Conservation (phyloP, 768 basidiomycete species). For the Kwoniella heveanensis region DNA sequence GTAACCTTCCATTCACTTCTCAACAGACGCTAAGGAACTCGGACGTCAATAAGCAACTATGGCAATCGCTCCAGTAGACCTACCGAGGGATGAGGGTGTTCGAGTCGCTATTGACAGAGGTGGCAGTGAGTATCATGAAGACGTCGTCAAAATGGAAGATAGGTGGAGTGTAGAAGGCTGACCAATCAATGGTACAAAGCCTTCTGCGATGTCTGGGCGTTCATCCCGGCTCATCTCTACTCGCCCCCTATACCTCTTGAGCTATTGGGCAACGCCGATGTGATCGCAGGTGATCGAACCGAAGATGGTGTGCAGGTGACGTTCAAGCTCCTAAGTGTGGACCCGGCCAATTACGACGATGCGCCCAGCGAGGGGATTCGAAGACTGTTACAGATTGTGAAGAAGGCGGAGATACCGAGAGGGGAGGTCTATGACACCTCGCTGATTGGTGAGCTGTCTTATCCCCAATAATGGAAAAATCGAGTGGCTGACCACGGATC, state of each 20-base stretch:
- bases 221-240: constrained; percentile 63
- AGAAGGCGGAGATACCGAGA: constrained; percentile 14
- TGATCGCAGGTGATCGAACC: constrained; percentile 24
- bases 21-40: no score
- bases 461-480: background rate
- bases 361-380: constrained; percentile 68
- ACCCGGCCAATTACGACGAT: constrained; percentile 74
- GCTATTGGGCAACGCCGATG: constrained; percentile 34
- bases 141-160: no score
- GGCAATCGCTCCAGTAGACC: constrained; percentile 9
- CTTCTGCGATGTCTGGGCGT: constrained; percentile 42
- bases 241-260: constrained; percentile 16
- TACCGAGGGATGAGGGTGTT: constrained; percentile 11
- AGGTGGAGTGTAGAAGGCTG: no score
- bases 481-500: no score
- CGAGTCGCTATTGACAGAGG: constrained; percentile 59
- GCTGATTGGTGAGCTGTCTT: constrained; percentile 25
- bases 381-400: constrained; percentile 41
- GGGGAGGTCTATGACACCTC: constrained; percentile 36
- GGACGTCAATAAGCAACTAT: background rate
- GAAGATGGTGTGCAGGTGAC: constrained; percentile 32
- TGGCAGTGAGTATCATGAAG: constrained; percentile 57
- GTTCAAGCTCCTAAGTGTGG: constrained; percentile 73
- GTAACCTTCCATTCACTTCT: no score
- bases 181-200: constrained; percentile 15